Base-by-base conservation (phyloP, 2,329 filamentous ascomycete species). In the Cryoendolithus antarcticus region DNA sequence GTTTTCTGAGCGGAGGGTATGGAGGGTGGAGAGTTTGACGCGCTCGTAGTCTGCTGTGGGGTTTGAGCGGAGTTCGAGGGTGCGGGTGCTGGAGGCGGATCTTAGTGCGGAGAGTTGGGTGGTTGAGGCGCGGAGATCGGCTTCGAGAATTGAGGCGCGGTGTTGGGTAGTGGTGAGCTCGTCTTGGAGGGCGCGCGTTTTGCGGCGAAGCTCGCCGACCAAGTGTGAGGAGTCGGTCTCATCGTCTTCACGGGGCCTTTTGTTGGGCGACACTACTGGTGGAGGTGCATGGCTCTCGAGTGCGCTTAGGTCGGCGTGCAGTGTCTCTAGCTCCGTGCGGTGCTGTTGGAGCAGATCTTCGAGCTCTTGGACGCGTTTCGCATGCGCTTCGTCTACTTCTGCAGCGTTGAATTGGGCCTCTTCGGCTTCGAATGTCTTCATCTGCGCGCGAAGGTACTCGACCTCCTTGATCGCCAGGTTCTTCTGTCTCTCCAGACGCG, bases 381-480 rank as follows among this genome's bases (percentile, higher is more conserved):
- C 66, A 46, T 86, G 89, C 12, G 77, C 71, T 48, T 82, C 74
- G 52, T 98, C 85, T 39, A 82, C 80, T 32, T 75, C 77, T 28
- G 86, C 83, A 0, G 84, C 77, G 40, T 89, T 78, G 64, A 95
- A 82, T 0, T 88, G 88, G 38, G 77, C 75, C 52, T 96, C 88
- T 60, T 98, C 91, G 1, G 77, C 74, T 53, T 96, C 85, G 44
- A 93, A 65, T 0, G 83, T 81, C 62, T 88, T 88, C 39, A 96
- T 71, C 60, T 98, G 91, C 0, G 86, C 89, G 13, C 91, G 82
- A 5, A 98, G 72, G 57, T 93, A 94, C 49, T 95, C 88, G 1
- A 91, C 85, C 58, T 98, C 93, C 56, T 95, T 95, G 15, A 86
- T 71, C 0, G 88, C 86, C 6, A 98, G 71, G 1, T 73, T 75